phyloP scores from a whole-genome alignment of 2,329 filamentous ascomycete species.

The Apiospora arundinis region DNA sequence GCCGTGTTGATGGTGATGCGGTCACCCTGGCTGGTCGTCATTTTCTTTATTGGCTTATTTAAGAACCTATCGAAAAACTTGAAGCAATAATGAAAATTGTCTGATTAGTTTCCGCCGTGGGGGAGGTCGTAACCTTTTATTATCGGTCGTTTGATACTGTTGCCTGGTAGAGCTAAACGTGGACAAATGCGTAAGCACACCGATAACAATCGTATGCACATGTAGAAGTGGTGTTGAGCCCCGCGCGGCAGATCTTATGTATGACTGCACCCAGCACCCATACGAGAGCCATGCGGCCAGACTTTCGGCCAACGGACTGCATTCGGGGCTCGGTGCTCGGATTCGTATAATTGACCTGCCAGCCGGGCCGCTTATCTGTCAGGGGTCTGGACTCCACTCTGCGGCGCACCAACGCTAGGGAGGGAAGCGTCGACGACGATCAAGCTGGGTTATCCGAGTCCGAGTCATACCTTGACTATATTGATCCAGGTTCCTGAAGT shows the following conservation, averaged over 20 bases:
- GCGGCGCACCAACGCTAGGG: not conserved
- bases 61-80: not conserved
- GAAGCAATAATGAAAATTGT: not conserved
- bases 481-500: not conserved
- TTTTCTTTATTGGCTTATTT: not conserved
- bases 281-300: not conserved
- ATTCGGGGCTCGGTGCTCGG: not conserved
- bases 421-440: not conserved
- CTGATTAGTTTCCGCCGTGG: not conserved
- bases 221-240: not conserved
- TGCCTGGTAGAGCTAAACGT: not conserved
- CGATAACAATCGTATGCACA: not conserved
- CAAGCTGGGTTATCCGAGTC: not conserved
- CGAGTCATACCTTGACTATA: not conserved
- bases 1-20: conserved; percentile 9
- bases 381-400: conserved; percentile 3
- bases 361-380: not conserved
- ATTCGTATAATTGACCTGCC: not conserved
- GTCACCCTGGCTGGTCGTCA: not conserved
- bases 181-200: not conserved
- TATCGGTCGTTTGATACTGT: not conserved
- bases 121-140: not conserved
- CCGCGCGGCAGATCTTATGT: not conserved
- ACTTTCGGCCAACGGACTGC: not conserved
- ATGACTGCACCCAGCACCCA: not conserved